Base-by-base conservation (phyloP, 2,329 filamentous ascomycete genomes). In the Trichoderma harzianum region DNA sequence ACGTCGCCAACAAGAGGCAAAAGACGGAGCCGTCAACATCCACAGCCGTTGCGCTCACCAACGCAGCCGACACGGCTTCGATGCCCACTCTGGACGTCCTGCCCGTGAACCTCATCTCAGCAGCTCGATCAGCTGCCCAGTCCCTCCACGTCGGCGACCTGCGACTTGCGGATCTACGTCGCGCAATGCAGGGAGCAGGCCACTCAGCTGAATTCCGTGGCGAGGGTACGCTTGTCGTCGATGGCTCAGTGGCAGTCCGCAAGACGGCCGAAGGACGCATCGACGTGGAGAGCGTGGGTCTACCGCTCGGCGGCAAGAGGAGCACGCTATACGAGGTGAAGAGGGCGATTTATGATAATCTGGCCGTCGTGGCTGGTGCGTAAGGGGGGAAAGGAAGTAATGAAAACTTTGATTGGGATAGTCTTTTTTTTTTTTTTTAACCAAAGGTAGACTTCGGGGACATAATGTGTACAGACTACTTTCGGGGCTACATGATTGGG, bases 141-240 rank as follows among this genome's bases (percentile, higher is more conserved):
- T 94, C 96, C 12, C 90, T 99, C 60, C 96, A 98, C 80, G 96
- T 99, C 4, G 96, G 96, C 74, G 96, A 99, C 80, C 84, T 98
- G 55, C 89, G 95, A 26, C 88, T 99, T 21, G 94, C 95, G 0
- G 95, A 98, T 80, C 84, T 99, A 72, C 88, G 96, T 66, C 91
- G 93, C 73, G 88, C 95, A 24, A 93, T 99, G 90, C 91, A 94
- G 77, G 86, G 88, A 16, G 88, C 91, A 3, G 94, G 95, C 0
- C 94, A 98, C 82, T 91, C 89, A 16, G 95, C 95, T 1, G 96
- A 98, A 80, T 98, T 98, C 81, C 88, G 94, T 64, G 96, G 96
- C 64, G 95, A 98, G 81, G 96, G 96, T 73, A 97, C 92, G 10
- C 84, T 99, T 71, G 87, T 99, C 11, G 91, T 99, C 70, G 95